Evolutionary conservation across 208 protist species (phyloP), one percentile per base, ranked within the genome.

Genomic region (Crithidia thermophila): DNA sequence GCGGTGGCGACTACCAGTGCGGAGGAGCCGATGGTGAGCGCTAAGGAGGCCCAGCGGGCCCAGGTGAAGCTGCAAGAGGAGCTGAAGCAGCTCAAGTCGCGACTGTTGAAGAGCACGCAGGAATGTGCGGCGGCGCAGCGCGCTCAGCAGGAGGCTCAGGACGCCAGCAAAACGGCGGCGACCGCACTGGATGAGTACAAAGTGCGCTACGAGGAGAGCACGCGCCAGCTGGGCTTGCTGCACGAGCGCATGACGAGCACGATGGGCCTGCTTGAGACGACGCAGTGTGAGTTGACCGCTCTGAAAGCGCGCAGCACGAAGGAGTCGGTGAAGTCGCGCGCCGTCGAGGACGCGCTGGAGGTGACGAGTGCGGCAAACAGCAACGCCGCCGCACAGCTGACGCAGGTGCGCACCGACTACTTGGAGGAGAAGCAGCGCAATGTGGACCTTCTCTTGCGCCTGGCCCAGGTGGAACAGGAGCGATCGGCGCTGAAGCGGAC

Each of bases 351-450:
- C 18, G 72, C 74, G n/a, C 57, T 74, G 20, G 72, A 79, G 52
- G 71, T 55, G 30, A 45, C 64, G 30, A 50, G 14, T 33, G 45
- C 46, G 0, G 61, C 51, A n/a, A 49, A 45, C 36, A 31, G 34
- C 3, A 56, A 5, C 37, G 33, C 25, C 81, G 31, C 59, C 10
- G 56, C 72, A 20, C 81, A 94, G 62, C 69, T 91, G 4, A 66
- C 78, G 20, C 51, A 81, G 28, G 58, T 69, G 30, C 84, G 84
- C 21, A 70, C 39, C 50, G 82, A 77, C 43, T 94, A 94, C 74
- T 67, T 89, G 11, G 50, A 64, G 23, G 88, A 94, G 56, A 94
- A 94, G 70, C 81, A 88, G 57, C 62, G 70, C n/a, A 94, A 87
- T 36, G 81, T 91, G 7, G 57, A 90, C 52, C 63, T 94, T n/a